These are phyloP conservation scores for Pestalotiopsis sp. DNA, from an alignment of 2,329 filamentous ascomycete genomes.

Conservation along the genomic window DNA sequence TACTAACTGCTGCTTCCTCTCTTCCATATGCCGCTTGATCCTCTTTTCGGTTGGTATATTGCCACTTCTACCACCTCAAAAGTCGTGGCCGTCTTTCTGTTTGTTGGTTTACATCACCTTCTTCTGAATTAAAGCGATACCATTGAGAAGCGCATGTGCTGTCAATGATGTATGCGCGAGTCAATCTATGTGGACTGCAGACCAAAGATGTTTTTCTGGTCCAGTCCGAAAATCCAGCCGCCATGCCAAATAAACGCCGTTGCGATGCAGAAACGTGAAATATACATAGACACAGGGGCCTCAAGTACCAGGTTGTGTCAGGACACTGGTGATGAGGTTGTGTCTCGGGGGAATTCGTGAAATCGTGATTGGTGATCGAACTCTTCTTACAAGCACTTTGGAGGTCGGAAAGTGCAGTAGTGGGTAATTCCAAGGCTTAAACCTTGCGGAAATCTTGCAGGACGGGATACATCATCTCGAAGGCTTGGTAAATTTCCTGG, in stretches of 20 bases:
- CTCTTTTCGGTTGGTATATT: neutral
- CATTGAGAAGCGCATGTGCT: conserved; percentile 43
- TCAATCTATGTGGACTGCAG: conserved; percentile 28
- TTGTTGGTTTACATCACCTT: neutral
- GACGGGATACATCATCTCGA: conserved; percentile 97
- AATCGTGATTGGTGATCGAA: conserved; percentile 25
- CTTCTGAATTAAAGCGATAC: conserved; percentile 40
- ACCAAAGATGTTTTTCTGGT: conserved; percentile 31
- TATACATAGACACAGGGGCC: conserved; percentile 24
- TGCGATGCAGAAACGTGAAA: conserved; percentile 53
- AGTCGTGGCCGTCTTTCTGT: conserved; percentile 1
- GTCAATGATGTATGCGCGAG: conserved; percentile 35
- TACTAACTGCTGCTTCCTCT: neutral
- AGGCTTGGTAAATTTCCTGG: conserved; percentile 90
- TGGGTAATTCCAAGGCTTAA: conserved; percentile 32
- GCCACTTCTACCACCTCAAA: conserved; percentile 9
- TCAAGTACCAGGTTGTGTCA: neutral
- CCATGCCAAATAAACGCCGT: conserved; percentile 48
- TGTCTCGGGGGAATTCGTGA: conserved; percentile 22
- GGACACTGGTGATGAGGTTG: neutral
- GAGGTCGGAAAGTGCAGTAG: conserved; percentile 12
- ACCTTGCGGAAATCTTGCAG: conserved; percentile 71
- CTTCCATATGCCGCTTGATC: no score
- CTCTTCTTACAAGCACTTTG: conserved; percentile 24
- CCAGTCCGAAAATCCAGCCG: conserved; percentile 23